phyloP scores from a whole-genome alignment of 371 early-diverging fungal genomes.

The Lichtheimia corymbifera region DNA sequence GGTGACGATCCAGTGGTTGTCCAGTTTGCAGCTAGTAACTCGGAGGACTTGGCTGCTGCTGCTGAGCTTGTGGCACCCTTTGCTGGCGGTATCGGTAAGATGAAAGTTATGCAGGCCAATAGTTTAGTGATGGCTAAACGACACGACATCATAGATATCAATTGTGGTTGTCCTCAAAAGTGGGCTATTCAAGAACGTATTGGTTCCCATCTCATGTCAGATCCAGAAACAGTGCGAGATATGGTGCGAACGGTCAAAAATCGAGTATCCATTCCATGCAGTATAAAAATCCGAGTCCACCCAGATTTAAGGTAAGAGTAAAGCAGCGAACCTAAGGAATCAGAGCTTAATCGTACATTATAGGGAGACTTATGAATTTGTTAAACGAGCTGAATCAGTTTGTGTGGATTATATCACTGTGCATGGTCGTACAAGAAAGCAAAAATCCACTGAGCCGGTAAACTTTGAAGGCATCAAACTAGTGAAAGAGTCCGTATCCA shows the following conservation, averaged over 20 bases:
- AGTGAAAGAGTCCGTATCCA: constrained; percentile 68
- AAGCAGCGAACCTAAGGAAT: background rate
- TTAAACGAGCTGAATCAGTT: constrained; percentile 71
- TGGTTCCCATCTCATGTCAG: constrained; percentile 76
- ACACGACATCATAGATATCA: constrained; percentile 55
- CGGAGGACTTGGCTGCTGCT: constrained; percentile 82
- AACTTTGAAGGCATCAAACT: constrained; percentile 73
- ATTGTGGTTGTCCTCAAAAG: constrained; percentile 89
- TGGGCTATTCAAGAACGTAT: constrained; percentile 86
- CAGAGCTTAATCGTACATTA: background rate
- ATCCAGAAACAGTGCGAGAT: constrained; percentile 79
- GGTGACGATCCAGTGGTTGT: constrained; percentile 85
- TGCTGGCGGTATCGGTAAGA: constrained; percentile 66
- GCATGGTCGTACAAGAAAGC: constrained; percentile 80
- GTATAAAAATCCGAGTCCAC: constrained; percentile 83
- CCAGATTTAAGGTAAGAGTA: constrained; percentile 58
- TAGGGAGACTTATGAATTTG: constrained; percentile 78
- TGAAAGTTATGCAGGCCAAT: no score
- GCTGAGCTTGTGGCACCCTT: constrained; percentile 82
- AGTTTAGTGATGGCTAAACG: background rate
- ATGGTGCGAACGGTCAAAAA: constrained; percentile 78
- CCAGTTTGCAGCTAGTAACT: constrained; percentile 91
- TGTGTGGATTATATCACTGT: constrained; percentile 82
- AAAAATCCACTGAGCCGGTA: constrained; percentile 76
- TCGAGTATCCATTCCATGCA: constrained; percentile 67